phyloP scores from a whole-genome alignment of 495 filamentous ascomycete species.

The Neurospora sp. region DNA sequence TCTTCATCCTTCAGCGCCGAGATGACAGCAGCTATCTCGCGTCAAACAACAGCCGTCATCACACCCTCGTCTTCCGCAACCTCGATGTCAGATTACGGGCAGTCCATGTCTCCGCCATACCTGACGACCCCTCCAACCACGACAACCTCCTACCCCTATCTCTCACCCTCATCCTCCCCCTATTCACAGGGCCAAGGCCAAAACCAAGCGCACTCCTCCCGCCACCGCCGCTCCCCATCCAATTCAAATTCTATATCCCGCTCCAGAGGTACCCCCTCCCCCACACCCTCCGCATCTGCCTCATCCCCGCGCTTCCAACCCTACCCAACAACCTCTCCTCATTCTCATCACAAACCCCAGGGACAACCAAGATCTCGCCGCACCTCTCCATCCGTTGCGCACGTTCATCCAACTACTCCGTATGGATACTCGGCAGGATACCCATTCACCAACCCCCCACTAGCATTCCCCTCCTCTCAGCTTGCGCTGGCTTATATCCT shows the following conservation, averaged over 20 bases:
- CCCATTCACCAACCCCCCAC: slow-evolving; percentile 5
- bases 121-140: not conserved
- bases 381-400: not conserved
- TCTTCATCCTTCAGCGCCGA: slow-evolving; percentile 17
- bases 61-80: not conserved
- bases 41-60: not conserved
- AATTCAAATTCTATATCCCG: not conserved
- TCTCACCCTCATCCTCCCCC: not conserved
- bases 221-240: not conserved
- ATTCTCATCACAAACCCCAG: slow-evolving; percentile 16
- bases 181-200: not conserved
- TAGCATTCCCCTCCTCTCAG: slow-evolving; percentile 21
- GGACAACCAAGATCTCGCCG: slow-evolving; percentile 12
- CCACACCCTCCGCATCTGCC: not conserved
- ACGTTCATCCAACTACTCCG: not conserved
- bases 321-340: not conserved
- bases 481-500: slow-evolving; percentile 27
- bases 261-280: not conserved
- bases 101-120: not conserved
- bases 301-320: not conserved
- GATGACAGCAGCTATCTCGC: not conserved
- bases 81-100: not conserved
- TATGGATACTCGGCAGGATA: not conserved
- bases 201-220: not conserved
- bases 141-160: not conserved